Evolutionary conservation across 768 basidiomycete species (phyloP).

Genomic region (Amanita pseudoporphyria): DNA sequence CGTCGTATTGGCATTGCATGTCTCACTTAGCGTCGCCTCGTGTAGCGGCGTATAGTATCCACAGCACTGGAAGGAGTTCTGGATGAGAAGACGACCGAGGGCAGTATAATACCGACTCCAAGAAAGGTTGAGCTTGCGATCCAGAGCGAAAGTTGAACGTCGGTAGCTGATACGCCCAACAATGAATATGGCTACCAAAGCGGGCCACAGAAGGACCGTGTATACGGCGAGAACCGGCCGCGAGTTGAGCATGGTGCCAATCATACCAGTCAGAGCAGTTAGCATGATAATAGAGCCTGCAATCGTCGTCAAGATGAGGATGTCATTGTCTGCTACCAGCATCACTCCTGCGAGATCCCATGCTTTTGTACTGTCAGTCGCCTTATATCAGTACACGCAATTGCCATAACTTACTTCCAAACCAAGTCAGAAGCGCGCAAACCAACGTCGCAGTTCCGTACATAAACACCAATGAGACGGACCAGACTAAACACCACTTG

Average conservation of each 20-base stretch:
- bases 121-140: conserved; percentile 54
- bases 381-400: background rate
- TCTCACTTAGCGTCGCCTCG: conserved; percentile 44
- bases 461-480: conserved; percentile 41
- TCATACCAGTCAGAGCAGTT: conserved; percentile 49
- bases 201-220: conserved; percentile 59
- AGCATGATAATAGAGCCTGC: conserved; percentile 47
- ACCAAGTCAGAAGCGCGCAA: conserved; percentile 50
- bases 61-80: conserved; percentile 56
- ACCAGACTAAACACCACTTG: conserved; percentile 54
- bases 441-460: conserved; percentile 44
- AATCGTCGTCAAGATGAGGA: conserved; percentile 47
- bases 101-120: conserved; percentile 60
- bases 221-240: conserved; percentile 61
- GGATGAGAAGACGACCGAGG: conserved; percentile 43
- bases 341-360: conserved; percentile 58
- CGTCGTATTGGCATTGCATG: conserved; percentile 51
- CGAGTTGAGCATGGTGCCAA: conserved; percentile 55
- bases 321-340: conserved; percentile 47
- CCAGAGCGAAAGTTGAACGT: conserved; percentile 47
- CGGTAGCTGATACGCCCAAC: conserved; percentile 62
- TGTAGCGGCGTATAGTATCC: conserved; percentile 56
- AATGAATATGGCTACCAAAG: conserved; percentile 42
- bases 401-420: conserved; percentile 30
- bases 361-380: conserved; percentile 24